Evolutionary conservation across 306 rosid genomes (phyloP), one percentile per base, ranked within the genome.

Genomic region (Canavalia gladiata): DNA sequence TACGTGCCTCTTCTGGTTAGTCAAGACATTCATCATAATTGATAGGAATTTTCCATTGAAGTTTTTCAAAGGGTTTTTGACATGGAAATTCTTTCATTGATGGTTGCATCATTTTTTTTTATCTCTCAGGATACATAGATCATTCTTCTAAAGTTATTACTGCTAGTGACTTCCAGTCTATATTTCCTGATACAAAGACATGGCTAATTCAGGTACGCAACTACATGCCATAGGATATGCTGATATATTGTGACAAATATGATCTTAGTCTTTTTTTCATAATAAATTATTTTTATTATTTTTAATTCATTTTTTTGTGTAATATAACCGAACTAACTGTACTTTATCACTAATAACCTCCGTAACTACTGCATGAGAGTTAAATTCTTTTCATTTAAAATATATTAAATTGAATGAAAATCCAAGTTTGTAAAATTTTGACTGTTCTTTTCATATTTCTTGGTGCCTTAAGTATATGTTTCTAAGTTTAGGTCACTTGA

Each of bases 151-250:
- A 88, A 59, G 84, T 81, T 81, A 85, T 91, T 34, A 86, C 91
- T 18, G 31, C 91, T 39, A 74, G 76, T 54, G 91, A 91, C 57
- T 87, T 91, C 80, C 82, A 75, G 82, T 80, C 94, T 77, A 77
- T 91, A 71, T 81, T 93, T 81, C 89, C 89, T 84, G 90, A 82
- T 81, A 46, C 84, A 25, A 84, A 78, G 81, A 90, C 96, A 58
- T 84, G 87, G 86, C 68, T 95, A 74, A 82, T 95, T 79, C 94
- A 91, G 93, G 99, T 95, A 84, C 56, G 60, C 4, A 33, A 3
- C 43, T 18, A 18, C 25, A 18, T 18, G 25, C 25, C 25, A 59
- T 78, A 69, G 8, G 59, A 62, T 34, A 76, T 76, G 74, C 63
- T 60, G 83, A 77, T 74, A 52, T 81, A 28, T 25, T 3, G 66